These are phyloP conservation scores for Raffaelea ambrosiae DNA, from an alignment of 2,329 filamentous ascomycete genomes.

Conservation along the genomic window DNA sequence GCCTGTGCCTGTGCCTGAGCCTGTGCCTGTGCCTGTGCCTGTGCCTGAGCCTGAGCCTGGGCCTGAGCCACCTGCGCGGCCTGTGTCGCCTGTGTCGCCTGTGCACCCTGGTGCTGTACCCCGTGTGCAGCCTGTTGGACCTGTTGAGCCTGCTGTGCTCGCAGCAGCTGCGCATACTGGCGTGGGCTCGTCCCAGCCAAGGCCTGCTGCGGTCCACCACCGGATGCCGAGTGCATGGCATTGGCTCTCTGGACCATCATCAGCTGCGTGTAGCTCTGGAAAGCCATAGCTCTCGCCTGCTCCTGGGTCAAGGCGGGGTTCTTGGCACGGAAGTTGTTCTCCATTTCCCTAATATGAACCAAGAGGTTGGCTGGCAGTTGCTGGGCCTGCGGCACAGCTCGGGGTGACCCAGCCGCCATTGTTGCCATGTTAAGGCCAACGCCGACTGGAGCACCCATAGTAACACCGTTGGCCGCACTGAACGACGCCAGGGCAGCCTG, in stretches of 20 bases:
- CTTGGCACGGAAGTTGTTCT: slow-evolving; percentile 41
- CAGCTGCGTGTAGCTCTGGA: slow-evolving; percentile 37
- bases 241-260: slow-evolving; percentile 38
- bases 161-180: slow-evolving; percentile 50
- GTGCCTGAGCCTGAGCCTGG: not conserved
- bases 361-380: slow-evolving; percentile 38
- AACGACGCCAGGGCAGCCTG: slow-evolving; percentile 45
- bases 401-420: slow-evolving; percentile 33
- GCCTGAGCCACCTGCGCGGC: not conserved
- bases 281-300: slow-evolving; percentile 40
- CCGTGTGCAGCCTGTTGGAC: slow-evolving; percentile 1
- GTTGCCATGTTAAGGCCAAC: slow-evolving; percentile 33
- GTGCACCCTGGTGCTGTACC: slow-evolving; percentile 2
- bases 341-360: slow-evolving; percentile 41
- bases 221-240: slow-evolving; percentile 49
- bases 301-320: slow-evolving; percentile 43
- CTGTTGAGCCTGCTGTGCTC: slow-evolving; percentile 31
- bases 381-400: slow-evolving; percentile 26
- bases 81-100: not conserved
- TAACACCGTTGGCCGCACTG: slow-evolving; percentile 31
- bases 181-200: slow-evolving; percentile 44
- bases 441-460: slow-evolving; percentile 32
- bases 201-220: slow-evolving; percentile 36
- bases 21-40: not conserved
- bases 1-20: not conserved